These are phyloP conservation scores for Suhomyces bokatorum DNA, from an alignment of 1,139 yeast species.

Conservation along the genomic window DNA sequence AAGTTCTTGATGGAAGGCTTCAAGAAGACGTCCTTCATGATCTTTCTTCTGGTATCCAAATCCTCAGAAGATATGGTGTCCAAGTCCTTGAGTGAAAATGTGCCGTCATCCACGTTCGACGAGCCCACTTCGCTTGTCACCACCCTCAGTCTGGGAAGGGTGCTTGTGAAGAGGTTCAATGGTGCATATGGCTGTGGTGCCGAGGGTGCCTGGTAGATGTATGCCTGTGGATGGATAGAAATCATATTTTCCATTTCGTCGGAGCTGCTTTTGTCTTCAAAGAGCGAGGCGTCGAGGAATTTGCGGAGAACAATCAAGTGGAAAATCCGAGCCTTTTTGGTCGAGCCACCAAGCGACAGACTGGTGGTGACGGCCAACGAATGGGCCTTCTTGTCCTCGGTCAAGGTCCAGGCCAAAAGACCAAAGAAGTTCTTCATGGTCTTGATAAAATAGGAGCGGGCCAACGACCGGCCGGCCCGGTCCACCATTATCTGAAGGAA, in stretches of 20 bases:
- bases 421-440: slow-evolving; percentile 57
- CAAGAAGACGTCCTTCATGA: slow-evolving; percentile 55
- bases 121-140: slow-evolving; percentile 4
- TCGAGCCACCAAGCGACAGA: slow-evolving; percentile 39
- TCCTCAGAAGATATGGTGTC: slow-evolving; percentile 53
- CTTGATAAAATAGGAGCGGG: slow-evolving; percentile 58
- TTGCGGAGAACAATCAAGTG: slow-evolving; percentile 47
- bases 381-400: slow-evolving; percentile 42
- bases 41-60: slow-evolving; percentile 56
- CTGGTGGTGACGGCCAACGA: slow-evolving; percentile 50
- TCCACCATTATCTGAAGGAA: slow-evolving; percentile 58
- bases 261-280: slow-evolving; percentile 14
- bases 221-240: slow-evolving; percentile 46
- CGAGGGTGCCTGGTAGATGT: slow-evolving; percentile 54
- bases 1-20: slow-evolving; percentile 54
- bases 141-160: slow-evolving; percentile 24
- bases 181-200: slow-evolving; percentile 62
- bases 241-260: slow-evolving; percentile 11
- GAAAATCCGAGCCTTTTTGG: slow-evolving; percentile 39
- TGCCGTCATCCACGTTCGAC: slow-evolving; percentile 25
- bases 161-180: slow-evolving; percentile 52
- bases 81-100: slow-evolving; percentile 31
- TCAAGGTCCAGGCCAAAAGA: slow-evolving; percentile 61
- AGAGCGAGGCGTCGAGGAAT: slow-evolving; percentile 45
- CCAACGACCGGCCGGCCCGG: slow-evolving; percentile 48